Percentiles rank a stretch among this genome's conserved stretches.
phyloP scores from a whole-genome alignment of 371 early-diverging fungal genomes.

The Massospora cicadina region DNA sequence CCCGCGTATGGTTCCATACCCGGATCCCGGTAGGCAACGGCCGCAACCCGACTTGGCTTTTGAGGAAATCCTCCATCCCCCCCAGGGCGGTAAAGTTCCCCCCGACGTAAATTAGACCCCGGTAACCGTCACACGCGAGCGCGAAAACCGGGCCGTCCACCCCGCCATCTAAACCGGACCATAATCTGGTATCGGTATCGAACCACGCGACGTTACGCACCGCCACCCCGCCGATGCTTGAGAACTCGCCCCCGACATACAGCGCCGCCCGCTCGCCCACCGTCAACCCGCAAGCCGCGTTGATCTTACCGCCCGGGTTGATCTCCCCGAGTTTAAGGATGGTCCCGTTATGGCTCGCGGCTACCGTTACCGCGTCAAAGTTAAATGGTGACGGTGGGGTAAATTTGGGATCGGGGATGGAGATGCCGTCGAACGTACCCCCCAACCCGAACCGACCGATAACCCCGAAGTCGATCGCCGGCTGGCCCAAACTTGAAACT shows the following conservation, averaged over 20 bases:
- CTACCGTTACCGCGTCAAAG: neutral
- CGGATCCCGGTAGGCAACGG: neutral
- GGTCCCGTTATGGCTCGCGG: neutral
- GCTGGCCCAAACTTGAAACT: too few relatives aligned
- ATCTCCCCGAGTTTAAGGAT: neutral
- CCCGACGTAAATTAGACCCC: neutral
- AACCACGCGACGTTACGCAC: neutral
- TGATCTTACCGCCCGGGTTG: neutral
- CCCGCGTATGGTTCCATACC: neutral
- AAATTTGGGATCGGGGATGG: neutral
- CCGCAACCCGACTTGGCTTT: neutral
- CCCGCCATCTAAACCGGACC: neutral
- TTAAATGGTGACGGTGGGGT: neutral
- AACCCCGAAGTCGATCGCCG: neutral
- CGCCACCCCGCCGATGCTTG: neutral
- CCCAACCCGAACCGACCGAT: neutral
- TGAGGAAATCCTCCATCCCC: neutral
- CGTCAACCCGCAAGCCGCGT: neutral
- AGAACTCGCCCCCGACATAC: neutral
- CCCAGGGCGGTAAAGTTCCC: neutral
- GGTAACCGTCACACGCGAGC: neutral
- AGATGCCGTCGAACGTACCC: neutral
- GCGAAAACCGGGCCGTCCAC: neutral
- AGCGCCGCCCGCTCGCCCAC: neutral
- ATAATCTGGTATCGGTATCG: neutral